A percentile compares a stretch with the other conserved stretches of the same genome.
Evolutionary conservation across 805 yeast genomes (phyloP).

Genomic region (Pichia thaimueangensis): DNA sequence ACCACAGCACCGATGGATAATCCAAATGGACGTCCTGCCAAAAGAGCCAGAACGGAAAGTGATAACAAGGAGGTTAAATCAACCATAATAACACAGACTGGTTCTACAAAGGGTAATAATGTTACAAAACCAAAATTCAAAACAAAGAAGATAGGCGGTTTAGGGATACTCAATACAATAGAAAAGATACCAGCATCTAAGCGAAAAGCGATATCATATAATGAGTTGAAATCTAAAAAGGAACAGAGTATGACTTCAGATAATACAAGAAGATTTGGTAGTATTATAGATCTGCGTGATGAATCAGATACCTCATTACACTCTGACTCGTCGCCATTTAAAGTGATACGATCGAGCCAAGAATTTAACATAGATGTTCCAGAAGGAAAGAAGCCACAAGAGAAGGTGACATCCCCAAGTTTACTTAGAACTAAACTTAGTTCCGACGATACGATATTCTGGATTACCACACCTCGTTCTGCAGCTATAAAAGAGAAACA

Average conservation of each 20-base stretch:
- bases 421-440: conserved; percentile 16
- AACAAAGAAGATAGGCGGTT: neutral
- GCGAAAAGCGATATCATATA: conserved; percentile 7
- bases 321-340: conserved; percentile 8
- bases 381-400: neutral
- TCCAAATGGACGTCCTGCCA: neutral
- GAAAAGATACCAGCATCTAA: neutral
- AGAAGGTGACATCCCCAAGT: conserved; percentile 5
- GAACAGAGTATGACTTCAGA: conserved; percentile 1
- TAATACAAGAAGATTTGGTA: neutral
- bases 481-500: too few species aligned
- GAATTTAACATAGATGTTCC: conserved; percentile 10
- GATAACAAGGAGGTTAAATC: too few species aligned
- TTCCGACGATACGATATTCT: conserved; percentile 32
- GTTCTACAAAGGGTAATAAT: neutral
- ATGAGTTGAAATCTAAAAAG: conserved; percentile 1
- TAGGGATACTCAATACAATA: conserved; percentile 2
- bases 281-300: conserved; percentile 2
- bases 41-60: neutral
- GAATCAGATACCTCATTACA: conserved; percentile 6
- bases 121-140: neutral
- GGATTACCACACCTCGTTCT: conserved; percentile 36
- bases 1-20: too few species aligned
- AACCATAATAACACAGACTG: too few species aligned
- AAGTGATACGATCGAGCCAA: conserved; percentile 10